Conservation (phyloP, 163 green algal species). For the Trebouxia gelatinosa region DNA sequence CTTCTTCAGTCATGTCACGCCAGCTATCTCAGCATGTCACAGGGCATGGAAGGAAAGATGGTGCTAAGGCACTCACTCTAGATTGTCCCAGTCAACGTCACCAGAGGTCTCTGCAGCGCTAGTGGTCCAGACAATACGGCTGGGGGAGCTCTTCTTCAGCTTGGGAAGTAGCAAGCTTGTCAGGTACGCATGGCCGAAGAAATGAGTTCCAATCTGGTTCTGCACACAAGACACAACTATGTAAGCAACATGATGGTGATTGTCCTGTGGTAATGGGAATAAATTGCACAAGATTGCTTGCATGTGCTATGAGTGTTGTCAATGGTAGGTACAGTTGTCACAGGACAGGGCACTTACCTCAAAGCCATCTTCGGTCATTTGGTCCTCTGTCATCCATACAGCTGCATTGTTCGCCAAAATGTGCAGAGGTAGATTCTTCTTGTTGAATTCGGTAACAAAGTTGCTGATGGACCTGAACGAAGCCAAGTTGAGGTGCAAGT, state of each 20-base stretch:
- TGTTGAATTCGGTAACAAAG: conserved; percentile 32
- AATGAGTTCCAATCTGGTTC: conserved; percentile 25
- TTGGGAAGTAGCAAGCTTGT: conserved; percentile 10
- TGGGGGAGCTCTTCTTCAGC: conserved; percentile 22
- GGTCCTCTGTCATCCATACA: conserved; percentile 11
- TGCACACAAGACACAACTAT: too few relatives aligned
- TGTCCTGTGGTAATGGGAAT: too few relatives aligned
- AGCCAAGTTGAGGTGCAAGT: conserved; percentile 34
- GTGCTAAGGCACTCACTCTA: conserved; percentile 12
- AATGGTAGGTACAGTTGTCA: too few relatives aligned
- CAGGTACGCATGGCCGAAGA: conserved; percentile 23
- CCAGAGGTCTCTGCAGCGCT: conserved; percentile 24
- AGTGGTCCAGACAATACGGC: conserved; percentile 26
- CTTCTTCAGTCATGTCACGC: too few relatives aligned
- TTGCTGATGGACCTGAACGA: conserved; percentile 26
- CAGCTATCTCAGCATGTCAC: background rate
- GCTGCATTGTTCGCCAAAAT: conserved; percentile 38
- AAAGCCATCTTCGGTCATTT: background rate
- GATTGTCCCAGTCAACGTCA: conserved; percentile 26
- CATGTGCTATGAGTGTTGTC: too few relatives aligned
- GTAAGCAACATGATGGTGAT: too few relatives aligned
- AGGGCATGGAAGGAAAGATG: background rate
- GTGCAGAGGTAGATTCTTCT: conserved; percentile 23
- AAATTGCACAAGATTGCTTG: too few relatives aligned
- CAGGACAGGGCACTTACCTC: background rate